phyloP scores from a whole-genome alignment of 2,329 filamentous ascomycete genomes.

The Chaetothyriales sp. region DNA sequence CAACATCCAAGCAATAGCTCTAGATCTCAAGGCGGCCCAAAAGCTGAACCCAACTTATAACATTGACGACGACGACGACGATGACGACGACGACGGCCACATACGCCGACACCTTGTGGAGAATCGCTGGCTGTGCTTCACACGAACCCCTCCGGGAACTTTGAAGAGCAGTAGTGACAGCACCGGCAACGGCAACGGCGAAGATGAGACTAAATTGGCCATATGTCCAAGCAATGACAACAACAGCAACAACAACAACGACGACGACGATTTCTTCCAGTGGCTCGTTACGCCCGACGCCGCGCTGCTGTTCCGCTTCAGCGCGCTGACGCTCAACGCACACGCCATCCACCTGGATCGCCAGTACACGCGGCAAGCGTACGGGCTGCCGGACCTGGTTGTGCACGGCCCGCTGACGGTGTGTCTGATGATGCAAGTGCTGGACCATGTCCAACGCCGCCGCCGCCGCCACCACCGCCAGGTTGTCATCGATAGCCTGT shows the following conservation, averaged over 20 bases:
- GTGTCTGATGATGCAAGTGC: constrained; percentile 56
- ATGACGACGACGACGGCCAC: constrained; percentile 8
- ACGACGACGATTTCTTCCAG: constrained; percentile 24
- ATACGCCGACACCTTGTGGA: constrained; percentile 39
- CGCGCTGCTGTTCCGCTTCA: constrained; percentile 73
- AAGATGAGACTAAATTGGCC: neutral
- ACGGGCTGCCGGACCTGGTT: constrained; percentile 60
- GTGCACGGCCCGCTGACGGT: constrained; percentile 78
- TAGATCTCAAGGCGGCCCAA: constrained; percentile 22
- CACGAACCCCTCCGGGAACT: constrained; percentile 31
- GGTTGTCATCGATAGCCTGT: neutral
- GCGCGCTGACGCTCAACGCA: constrained; percentile 79
- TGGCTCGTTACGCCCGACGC: constrained; percentile 51
- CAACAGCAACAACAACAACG: too few relatives aligned
- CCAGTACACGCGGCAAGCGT: constrained; percentile 50
- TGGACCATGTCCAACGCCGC: constrained; percentile 37
- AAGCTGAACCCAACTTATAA: constrained; percentile 29
- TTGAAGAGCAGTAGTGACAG: constrained; percentile 3
- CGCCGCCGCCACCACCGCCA: neutral
- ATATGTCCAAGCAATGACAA: neutral
- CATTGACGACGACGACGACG: constrained; percentile 5
- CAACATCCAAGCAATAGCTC: constrained; percentile 8
- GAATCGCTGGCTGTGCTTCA: constrained; percentile 45
- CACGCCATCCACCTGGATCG: constrained; percentile 79
- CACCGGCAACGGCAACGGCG: neutral